Conservation (phyloP, 169 alveolate genomes). For the Cardiosporidium cionae region DNA sequence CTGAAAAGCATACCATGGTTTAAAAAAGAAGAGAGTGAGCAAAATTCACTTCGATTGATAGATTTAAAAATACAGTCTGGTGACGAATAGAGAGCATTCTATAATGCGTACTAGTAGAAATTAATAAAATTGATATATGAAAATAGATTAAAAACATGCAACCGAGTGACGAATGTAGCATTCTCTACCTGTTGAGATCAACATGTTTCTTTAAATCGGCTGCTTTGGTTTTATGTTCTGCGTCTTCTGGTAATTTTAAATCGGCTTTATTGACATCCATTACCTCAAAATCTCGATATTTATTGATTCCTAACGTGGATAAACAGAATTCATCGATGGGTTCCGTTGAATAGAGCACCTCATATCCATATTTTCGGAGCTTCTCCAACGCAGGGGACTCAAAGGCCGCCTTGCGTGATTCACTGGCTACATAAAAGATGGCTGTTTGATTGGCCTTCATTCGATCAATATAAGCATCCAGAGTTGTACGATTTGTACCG, state of each 20-base stretch:
- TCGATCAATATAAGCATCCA: constrained; percentile 84
- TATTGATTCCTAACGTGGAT: constrained; percentile 73
- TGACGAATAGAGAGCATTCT: too few species aligned
- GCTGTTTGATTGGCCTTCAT: constrained; percentile 84
- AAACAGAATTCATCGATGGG: constrained; percentile 94
- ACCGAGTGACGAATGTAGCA: not conserved
- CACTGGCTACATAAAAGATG: constrained; percentile 90
- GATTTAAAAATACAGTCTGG: too few species aligned
- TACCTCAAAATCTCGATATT: constrained; percentile 81
- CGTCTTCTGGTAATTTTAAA: constrained; percentile 72
- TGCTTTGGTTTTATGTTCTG: constrained; percentile 49
- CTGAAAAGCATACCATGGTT: not conserved
- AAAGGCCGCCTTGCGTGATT: constrained; percentile 70
- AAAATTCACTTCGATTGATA: too few species aligned
- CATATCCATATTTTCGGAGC: constrained; percentile 78
- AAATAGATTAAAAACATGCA: too few species aligned
- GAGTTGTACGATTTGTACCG: constrained; percentile 55
- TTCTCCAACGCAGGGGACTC: constrained; percentile 88
- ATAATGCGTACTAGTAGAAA: too few species aligned
- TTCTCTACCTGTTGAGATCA: not conserved
- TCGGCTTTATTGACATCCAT: constrained; percentile 88
- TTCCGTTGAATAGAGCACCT: constrained; percentile 85
- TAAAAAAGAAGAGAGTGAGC: not conserved
- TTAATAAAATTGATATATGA: too few species aligned
- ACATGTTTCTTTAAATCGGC: not conserved